Percentiles rank a stretch among this genome's conserved stretches.
Conservation (phyloP, 345 rosid species). For the Salix udensis region DNA sequence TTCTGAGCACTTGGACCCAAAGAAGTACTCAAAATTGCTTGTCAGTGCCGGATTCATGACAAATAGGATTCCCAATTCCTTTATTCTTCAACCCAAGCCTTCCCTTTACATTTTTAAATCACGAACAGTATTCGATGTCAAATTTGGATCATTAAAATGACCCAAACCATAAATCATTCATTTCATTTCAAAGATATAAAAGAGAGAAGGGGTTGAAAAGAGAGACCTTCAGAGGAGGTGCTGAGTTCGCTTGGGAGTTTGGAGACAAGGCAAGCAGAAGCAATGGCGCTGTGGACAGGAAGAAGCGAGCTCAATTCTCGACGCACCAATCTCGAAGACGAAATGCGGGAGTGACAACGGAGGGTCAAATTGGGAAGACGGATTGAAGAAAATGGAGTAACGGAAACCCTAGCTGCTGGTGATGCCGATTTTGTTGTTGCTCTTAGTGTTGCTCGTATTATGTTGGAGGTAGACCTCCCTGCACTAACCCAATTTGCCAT, state of each 20-base stretch:
- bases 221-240: conserved; percentile 45
- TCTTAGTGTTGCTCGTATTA: conserved; percentile 38
- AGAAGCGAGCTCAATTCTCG: conserved; percentile 60
- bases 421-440: conserved; percentile 1
- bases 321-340: conserved; percentile 43
- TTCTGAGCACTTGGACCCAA: neutral
- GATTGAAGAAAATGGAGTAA: conserved; percentile 28
- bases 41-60: neutral
- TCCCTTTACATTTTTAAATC: neutral
- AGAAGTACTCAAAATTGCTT: neutral
- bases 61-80: too few relatives aligned
- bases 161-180: neutral
- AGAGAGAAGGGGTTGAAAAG: neutral
- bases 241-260: conserved; percentile 49
- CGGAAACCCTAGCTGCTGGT: conserved; percentile 17
- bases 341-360: conserved; percentile 20
- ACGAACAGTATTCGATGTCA: neutral
- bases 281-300: conserved; percentile 57
- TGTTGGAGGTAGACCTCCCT: conserved; percentile 37
- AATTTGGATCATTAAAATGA: neutral
- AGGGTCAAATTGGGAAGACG: conserved; percentile 30
- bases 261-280: conserved; percentile 75
- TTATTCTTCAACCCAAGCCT: too few relatives aligned
- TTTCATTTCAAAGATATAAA: neutral
- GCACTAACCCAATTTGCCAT: conserved; percentile 47